Base-by-base conservation (phyloP, 495 filamentous ascomycete species). In the Neurospora hispaniola region DNA sequence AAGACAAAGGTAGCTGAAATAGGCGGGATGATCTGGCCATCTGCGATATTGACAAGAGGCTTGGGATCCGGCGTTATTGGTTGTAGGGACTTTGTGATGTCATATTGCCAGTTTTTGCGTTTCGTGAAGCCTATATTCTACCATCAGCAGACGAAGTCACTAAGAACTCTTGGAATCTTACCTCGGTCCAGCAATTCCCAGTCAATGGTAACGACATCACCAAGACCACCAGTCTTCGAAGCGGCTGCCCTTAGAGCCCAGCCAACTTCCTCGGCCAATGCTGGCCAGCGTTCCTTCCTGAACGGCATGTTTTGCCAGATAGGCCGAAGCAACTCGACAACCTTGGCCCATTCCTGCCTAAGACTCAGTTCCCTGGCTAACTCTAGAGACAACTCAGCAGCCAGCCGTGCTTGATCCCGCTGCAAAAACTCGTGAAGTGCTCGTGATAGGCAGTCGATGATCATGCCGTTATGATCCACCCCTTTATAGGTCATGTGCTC, bases 241-340 rank as follows among this genome's bases (percentile, higher is more conserved):
- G 94, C 94, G 74, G 91, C 93, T 72, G 92, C 85, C 75, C 93
- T 87, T 48, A 97, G 83, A 11, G 86, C 84, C 91, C 91, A 93
- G 71, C 89, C 85, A 70, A 96, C 85, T 62, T 91, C 89, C 78
- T 90, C 89, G 71, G 93, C 89, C 11, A 94, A 84, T 48, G 86
- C 81, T 86, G 90, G 91, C 96, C 96, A 98, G 20, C 92, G 89
- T 75, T 96, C 91, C 42, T 80, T 82, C 62, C 96, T 88, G 86
- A 92, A 97, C 11, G 86, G 87, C 81, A 93, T 87, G 5, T 83
- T 86, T 70, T 89, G 83, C 94, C 92, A 97, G 0, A 92, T 78
- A 7, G 92, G 89, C 23, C 86, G 82, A 20, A 98, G 84, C 38
- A 94, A 81, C 23, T 87, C 82, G 38, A 93, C 81, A 9, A 93